A percentile compares a stretch with the other conserved stretches of the same genome.
These are phyloP conservation scores for Parietaria judaica DNA, from an alignment of 306 rosid genomes.

Conservation along the genomic window DNA sequence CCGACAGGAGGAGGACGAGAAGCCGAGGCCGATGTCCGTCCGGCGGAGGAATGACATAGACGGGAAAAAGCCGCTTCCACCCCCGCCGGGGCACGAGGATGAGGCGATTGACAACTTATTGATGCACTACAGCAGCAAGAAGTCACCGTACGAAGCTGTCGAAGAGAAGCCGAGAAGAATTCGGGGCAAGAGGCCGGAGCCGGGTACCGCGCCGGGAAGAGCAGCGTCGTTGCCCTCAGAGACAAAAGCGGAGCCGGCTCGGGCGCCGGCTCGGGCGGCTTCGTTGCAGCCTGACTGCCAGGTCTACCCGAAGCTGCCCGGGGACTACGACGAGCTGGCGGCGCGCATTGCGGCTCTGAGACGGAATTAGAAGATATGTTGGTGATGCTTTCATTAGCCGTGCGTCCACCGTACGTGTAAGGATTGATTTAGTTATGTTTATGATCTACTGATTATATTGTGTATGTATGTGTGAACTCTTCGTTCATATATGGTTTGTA, in stretches of 20 bases:
- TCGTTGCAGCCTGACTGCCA: slow-evolving; percentile 35
- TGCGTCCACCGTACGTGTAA: no score
- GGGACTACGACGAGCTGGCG: slow-evolving; percentile 62
- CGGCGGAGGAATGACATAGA: slow-evolving; percentile 38
- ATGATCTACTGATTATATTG: no score
- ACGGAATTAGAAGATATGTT: slow-evolving; percentile 21
- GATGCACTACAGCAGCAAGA: slow-evolving; percentile 30
- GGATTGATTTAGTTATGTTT: no score
- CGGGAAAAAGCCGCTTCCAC: slow-evolving; percentile 23
- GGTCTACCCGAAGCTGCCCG: slow-evolving; percentile 64
- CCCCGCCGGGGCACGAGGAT: slow-evolving; percentile 17
- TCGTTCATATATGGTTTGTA: no score
- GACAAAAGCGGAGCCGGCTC: slow-evolving; percentile 13
- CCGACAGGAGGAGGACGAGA: slow-evolving; percentile 15
- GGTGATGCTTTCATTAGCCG: background rate
- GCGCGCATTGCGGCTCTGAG: slow-evolving; percentile 48
- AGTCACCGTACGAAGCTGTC: slow-evolving; percentile 18
- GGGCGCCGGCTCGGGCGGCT: slow-evolving; percentile 14
- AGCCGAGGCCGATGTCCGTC: slow-evolving; percentile 55
- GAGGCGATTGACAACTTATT: slow-evolving; percentile 28
- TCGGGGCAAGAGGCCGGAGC: slow-evolving; percentile 10
- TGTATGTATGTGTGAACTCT: no score
- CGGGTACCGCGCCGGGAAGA: slow-evolving; percentile 16
- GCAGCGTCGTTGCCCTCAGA: slow-evolving; percentile 32
- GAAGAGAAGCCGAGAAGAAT: slow-evolving; percentile 7